Base-by-base conservation (phyloP, 164 flowering plant genomes). In the Cinnamomum micranthum region DNA sequence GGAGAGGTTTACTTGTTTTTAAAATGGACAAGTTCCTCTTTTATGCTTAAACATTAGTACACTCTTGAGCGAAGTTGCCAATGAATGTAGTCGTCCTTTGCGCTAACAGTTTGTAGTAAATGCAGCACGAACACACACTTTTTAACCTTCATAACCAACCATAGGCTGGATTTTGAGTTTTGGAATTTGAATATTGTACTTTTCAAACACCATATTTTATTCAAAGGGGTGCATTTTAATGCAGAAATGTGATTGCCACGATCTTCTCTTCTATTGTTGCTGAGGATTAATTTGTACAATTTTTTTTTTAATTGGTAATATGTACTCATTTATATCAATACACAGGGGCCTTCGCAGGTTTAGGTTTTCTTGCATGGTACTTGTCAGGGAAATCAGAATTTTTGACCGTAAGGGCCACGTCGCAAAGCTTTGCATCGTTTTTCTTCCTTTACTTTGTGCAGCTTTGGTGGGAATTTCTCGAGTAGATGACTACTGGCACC, bases 281-380 rank as follows among this genome's bases (percentile, higher is more conserved):
- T 41, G 47, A 41, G 9, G 47, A 41, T 41, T 6, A 41, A 41
- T 41, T 13, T 20, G n/a, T 55, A 55, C 19, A 13, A 15, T 3
- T 3, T 15, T 15, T 67, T 33, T 66, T 17, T 28, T 4, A 6
- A 55, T 55, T 0, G 14, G 11, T 15, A 70, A 22, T 55, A 2
- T 55, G 20, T 15, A 55, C 60, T 55, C 7, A 55, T 55, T 60
- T 7, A 27, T 65, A 68, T 68, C 65, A 65, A 33, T 17, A 25
- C 19, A 81, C 84, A 95, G 97, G 93, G 95, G 87, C 94, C 31
- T 92, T 95, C 80, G 93, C 98, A 15, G 98, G 98, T 73, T 84
- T 92, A 68, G 91, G 91, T 47, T 92, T 91, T 77, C 87, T 95
- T 3, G 83, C 98, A 31, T 63, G 90, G 47, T 95, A 92, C 84